Evolutionary conservation across 441 rosid genomes (phyloP), one percentile per base, ranked within the genome.

Genomic region (Francoa sonchifolia): DNA sequence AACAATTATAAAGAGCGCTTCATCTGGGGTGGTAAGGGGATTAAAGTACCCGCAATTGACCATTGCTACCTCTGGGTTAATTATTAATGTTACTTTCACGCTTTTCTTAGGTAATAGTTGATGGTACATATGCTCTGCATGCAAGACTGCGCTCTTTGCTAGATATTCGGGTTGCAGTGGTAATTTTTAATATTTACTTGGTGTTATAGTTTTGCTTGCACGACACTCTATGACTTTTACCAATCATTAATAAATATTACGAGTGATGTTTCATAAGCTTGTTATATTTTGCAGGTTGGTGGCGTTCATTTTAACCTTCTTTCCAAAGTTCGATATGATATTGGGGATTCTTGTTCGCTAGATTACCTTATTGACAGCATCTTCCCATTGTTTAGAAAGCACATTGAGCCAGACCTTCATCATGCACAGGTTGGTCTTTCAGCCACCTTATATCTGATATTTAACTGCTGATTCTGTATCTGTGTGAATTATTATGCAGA

Each of bases 111-210:
- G 94, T 90, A 52, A 83, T 86, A 66, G 95, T 90, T 62, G 99
- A 90, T 72, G 99, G 99, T 33, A 80, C 96, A 1, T 90, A 86
- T 73, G 95, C 99, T 33, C 66, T 90, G 33, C 86, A 86, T 73
- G 67, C 96, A 44, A 80, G 79, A 67, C 64, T 90, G 68, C 93
- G 99, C 48, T 86, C 99, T 51, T 74, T 90, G 65, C 66, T 90
- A 57, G 99, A 90, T 68, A 90, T 90, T 53, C 93, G 96, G 58
- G 96, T 90, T 69, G 99, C 99, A 34, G 99, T 90, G 88, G 99
- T 90, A 67, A 65, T 36, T 33, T 57, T 47, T 39, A 39, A 18
- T 49, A 16, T 32, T 7, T 9, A 22, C 28, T n/a, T n/a, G n/a
- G n/a, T n/a, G n/a, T n/a, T n/a, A n/a, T n/a, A n/a, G n/a, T n/a